These are phyloP conservation scores for Cryptococcus sp. DNA, from an alignment of 1,284 basidiomycete genomes.

Conservation along the genomic window DNA sequence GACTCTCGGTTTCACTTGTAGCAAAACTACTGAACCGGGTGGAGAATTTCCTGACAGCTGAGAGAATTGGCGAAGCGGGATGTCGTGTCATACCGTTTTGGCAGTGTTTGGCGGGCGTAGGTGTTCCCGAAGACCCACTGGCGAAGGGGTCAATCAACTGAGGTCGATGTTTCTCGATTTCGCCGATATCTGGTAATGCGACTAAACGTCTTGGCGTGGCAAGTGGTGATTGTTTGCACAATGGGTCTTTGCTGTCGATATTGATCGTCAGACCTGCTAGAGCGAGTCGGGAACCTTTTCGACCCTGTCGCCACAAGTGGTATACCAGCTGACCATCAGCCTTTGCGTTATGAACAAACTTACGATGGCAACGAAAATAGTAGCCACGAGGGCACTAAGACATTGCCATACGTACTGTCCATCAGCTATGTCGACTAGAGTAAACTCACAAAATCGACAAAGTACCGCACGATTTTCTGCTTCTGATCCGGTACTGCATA, in stretches of 20 bases:
- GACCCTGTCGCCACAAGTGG: background rate
- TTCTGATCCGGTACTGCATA: background rate
- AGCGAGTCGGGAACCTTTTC: background rate
- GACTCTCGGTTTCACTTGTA: background rate
- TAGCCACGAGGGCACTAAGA: conserved; percentile 24
- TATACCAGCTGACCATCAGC: background rate
- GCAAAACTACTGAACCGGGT: background rate
- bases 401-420: conserved; percentile 34
- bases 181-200: no score
- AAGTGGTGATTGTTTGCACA: no score
- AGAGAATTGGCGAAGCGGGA: background rate
- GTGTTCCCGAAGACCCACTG: background rate
- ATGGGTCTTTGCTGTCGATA: background rate
- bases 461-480: background rate
- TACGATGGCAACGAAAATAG: conserved; percentile 18
- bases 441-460: background rate
- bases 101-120: background rate
- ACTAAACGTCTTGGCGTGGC: no score
- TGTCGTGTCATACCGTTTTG: background rate
- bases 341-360: conserved; percentile 1
- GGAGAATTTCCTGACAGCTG: background rate
- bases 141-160: background rate
- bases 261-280: background rate
- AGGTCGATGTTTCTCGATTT: no score
- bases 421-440: background rate